Percentiles rank a stretch among this genome's conserved stretches.
These are phyloP conservation scores for Ophidiomyces ophidiicola DNA, from an alignment of 2,329 filamentous ascomycete genomes.

Conservation along the genomic window DNA sequence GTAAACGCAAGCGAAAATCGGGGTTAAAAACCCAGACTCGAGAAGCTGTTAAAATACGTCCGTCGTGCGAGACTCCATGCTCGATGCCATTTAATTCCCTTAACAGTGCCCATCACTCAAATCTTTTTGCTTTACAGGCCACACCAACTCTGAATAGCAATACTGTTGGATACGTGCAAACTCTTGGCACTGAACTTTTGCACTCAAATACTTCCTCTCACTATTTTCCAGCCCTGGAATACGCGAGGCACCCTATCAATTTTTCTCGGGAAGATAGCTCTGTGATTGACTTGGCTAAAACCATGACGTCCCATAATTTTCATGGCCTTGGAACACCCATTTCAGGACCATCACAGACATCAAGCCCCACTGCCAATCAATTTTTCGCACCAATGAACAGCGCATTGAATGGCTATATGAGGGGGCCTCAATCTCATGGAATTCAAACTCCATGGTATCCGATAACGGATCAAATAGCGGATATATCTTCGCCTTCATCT, in stretches of 20 bases:
- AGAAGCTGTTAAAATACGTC: too few relatives aligned
- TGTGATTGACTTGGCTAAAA: background rate
- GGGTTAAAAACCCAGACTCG: too few relatives aligned
- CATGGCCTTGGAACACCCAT: background rate
- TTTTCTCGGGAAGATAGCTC: too few relatives aligned
- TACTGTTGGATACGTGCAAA: background rate
- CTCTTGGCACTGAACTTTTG: background rate
- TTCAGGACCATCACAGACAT: background rate
- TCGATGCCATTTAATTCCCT: background rate
- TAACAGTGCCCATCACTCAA: background rate
- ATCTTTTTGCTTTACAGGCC: too few relatives aligned
- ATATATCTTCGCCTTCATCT: too few relatives aligned
- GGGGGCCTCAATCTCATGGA: background rate
- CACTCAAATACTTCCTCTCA: too few relatives aligned
- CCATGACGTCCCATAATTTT: background rate
- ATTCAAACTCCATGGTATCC: background rate
- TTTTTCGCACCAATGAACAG: too few relatives aligned
- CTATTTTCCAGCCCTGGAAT: too few relatives aligned
- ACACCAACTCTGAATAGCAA: background rate
- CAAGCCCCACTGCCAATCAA: background rate
- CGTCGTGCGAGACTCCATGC: background rate
- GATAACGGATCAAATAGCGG: too few relatives aligned
- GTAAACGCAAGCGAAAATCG: background rate
- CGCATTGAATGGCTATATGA: background rate
- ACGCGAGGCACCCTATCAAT: too few relatives aligned